These are phyloP conservation scores for Aspergillus sp. DNA, from an alignment of 2,329 filamentous ascomycete genomes.

Conservation along the genomic window DNA sequence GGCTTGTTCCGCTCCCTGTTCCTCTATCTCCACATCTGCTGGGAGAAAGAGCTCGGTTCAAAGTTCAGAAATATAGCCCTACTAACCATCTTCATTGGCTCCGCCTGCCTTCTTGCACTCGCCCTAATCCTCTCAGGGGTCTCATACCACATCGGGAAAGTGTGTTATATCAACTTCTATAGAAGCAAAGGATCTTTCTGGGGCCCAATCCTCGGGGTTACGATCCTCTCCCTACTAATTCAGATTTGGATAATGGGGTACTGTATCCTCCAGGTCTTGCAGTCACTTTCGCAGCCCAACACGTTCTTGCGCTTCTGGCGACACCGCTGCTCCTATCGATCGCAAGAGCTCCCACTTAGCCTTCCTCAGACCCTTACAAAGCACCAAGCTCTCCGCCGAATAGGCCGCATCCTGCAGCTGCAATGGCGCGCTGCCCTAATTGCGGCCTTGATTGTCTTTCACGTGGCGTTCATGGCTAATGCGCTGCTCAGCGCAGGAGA, in stretches of 20 bases:
- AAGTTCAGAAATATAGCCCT: neutral
- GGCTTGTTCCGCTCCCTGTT: slow-evolving; percentile 2
- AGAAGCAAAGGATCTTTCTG: neutral
- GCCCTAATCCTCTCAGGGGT: too few relatives aligned
- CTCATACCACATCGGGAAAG: neutral
- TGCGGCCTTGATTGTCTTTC: neutral
- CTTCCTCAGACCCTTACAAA: too few relatives aligned
- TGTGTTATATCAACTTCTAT: neutral
- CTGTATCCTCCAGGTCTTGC: too few relatives aligned
- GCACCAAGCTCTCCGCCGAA: neutral
- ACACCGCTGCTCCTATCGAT: too few relatives aligned
- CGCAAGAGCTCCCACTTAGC: neutral
- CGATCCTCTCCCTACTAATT: neutral
- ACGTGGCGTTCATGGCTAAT: neutral
- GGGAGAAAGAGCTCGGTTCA: neutral
- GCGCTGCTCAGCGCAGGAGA: neutral
- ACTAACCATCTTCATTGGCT: too few relatives aligned
- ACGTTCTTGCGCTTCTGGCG: too few relatives aligned
- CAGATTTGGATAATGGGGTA: too few relatives aligned
- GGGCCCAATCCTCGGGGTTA: neutral
- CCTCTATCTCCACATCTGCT: neutral
- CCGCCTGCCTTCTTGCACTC: too few relatives aligned
- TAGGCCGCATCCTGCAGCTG: neutral
- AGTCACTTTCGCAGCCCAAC: too few relatives aligned
- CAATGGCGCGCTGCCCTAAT: neutral